Evolutionary conservation across 805 yeast genomes (phyloP), one percentile per base, ranked within the genome.

Genomic region (Saccharomycopsis sp.): DNA sequence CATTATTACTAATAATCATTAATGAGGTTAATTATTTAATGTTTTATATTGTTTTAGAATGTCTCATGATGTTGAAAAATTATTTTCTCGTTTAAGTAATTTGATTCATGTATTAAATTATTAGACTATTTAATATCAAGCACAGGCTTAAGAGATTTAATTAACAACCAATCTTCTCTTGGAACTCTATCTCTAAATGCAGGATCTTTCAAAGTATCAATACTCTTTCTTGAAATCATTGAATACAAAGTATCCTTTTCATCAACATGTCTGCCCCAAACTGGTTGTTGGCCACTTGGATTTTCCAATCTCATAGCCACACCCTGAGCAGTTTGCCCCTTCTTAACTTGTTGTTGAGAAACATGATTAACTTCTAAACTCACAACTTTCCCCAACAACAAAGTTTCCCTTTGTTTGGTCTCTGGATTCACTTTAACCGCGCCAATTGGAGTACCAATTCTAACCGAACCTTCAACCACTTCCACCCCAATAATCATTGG

Each of bases 401-500:
- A 70, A 55, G 83, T 69, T 43, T 82, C 71, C 53, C 72, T 79
- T 60, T 79, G 80, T 53, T 85, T 85, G 0, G 96, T 86, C 14
- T 72, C 73, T 35, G 97, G 96, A 61, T 90, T 96, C 35, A 71
- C 68, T 64, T 87, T 88, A 38, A 93, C 97, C 22, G 90, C 88
- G 70, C 95, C 83, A 49, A 93, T 86, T 51, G 99, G 98, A 4
- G 98, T 89, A 47, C 98, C 98, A 35, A 85, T 65, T 51, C 89
- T 78, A 35, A 93, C 74, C 38, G 83, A 71, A 59, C 99, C 99
- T 61, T 93, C 97, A 37, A 77, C 64, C 49, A 93, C 95, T 62
- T 93, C 99, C 48, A 93, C 97, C 79, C 99, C 99, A 60, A 93
- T 85, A 60, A 93, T 89, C 97, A 93, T 93, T 51, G 99, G 99